Conservation (phyloP, 1,284 basidiomycete species). For the Microbotryum silenes-acaulis region DNA sequence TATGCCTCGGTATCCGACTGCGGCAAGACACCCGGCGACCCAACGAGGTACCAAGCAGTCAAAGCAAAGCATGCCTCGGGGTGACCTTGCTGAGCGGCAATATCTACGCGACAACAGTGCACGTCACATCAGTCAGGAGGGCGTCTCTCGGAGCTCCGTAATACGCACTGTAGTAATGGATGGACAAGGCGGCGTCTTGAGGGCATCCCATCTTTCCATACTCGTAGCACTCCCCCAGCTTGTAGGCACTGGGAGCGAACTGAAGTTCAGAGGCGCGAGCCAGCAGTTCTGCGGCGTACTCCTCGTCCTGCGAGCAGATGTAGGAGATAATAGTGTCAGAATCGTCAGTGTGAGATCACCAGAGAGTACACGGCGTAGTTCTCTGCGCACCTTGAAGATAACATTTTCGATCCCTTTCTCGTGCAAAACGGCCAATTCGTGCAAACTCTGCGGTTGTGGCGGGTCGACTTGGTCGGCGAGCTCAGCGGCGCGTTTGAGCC, state of each 20-base stretch:
- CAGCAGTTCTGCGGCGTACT: constrained; percentile 88
- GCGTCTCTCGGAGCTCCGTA: background rate
- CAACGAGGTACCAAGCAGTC: constrained; percentile 98
- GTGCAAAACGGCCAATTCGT: constrained; percentile 91
- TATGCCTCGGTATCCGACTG: constrained; percentile 98
- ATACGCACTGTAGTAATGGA: constrained; percentile 91
- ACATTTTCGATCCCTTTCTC: constrained; percentile 95
- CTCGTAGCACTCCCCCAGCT: constrained; percentile 96
- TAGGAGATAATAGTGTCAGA: background rate
- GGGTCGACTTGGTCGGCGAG: constrained; percentile 50
- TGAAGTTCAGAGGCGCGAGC: constrained; percentile 93
- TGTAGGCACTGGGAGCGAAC: constrained; percentile 91
- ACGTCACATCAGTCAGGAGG: background rate
- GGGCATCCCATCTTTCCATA: constrained; percentile 98
- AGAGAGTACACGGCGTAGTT: background rate
- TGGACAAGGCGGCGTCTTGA: constrained; percentile 91
- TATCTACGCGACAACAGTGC: constrained; percentile 52
- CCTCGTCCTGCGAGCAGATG: constrained; percentile 53
- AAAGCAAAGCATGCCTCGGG: constrained; percentile 95
- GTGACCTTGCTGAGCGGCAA: constrained; percentile 94
- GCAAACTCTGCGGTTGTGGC: constrained; percentile 62
- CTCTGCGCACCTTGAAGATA: constrained; percentile 61
- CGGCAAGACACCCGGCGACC: constrained; percentile 91
- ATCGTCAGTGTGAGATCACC: too few relatives aligned
- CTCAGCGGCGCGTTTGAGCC: constrained; percentile 94